These are phyloP conservation scores for Ephemerocybe angulata DNA, from an alignment of 768 basidiomycete species.

Conservation along the genomic window DNA sequence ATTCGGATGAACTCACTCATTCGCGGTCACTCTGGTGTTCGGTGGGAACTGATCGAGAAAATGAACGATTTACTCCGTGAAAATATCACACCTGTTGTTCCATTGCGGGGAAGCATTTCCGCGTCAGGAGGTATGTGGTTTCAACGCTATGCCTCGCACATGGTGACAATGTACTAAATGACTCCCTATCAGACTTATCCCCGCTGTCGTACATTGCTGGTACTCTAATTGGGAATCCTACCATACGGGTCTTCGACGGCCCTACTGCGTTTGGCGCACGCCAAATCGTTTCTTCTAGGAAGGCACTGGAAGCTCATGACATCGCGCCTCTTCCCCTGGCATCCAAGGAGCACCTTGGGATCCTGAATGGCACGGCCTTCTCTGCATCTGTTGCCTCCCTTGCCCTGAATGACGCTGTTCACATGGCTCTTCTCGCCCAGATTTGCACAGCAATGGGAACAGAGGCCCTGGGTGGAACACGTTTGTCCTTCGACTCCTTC, in stretches of 20 bases:
- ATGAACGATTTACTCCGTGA: constrained; percentile 70
- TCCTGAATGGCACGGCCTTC: constrained; percentile 84
- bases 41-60: constrained; percentile 75
- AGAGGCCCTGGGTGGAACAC: constrained; percentile 74
- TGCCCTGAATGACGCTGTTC: constrained; percentile 68
- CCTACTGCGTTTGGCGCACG: constrained; percentile 45
- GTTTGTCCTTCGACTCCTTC: constrained; percentile 73
- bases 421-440: constrained; percentile 62
- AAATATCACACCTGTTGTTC: constrained; percentile 76
- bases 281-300: constrained; percentile 47
- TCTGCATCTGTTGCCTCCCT: constrained; percentile 76
- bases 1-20: constrained; percentile 88
- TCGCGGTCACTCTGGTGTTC: constrained; percentile 83
- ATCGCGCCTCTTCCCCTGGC: constrained; percentile 64
- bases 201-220: constrained; percentile 84
- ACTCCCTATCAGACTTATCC: constrained; percentile 74
- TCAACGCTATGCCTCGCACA: too few species aligned
- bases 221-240: constrained; percentile 73
- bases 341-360: constrained; percentile 77
- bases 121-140: constrained; percentile 65
- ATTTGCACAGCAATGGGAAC: constrained; percentile 80
- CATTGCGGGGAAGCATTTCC: constrained; percentile 79
- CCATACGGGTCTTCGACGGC: constrained; percentile 67
- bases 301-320: constrained; percentile 56
- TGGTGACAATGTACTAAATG: too few species aligned